Percentiles rank a stretch among this genome's conserved stretches.
These are phyloP conservation scores for Cupressus sempervirens DNA, from an alignment of 75 land plant genomes.

Conservation along the genomic window DNA sequence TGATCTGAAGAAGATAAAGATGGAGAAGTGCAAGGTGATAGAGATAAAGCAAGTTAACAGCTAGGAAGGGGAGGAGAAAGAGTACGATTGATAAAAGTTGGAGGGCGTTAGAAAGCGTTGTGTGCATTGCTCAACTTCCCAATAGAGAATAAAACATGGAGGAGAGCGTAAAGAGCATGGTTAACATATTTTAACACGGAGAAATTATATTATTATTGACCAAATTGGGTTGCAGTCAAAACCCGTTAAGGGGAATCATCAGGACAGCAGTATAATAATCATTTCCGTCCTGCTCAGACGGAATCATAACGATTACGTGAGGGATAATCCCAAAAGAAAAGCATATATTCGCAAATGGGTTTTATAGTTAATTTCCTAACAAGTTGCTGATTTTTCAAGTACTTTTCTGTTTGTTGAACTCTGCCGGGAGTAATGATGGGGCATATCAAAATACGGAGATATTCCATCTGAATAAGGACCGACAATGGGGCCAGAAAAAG, in stretches of 20 bases:
- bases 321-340: neutral
- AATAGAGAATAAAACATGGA: neutral
- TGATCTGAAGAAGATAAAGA: neutral
- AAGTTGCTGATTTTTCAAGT: neutral
- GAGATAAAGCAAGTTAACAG: neutral
- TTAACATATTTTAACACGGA: conserved; percentile 1
- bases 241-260: conserved; percentile 9
- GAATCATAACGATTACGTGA: conserved; percentile 8
- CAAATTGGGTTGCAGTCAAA: neutral
- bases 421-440: neutral
- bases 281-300: neutral
- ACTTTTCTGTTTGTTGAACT: conserved; percentile 3
- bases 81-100: neutral
- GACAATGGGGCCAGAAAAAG: conserved; percentile 6
- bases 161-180: conserved; percentile 11
- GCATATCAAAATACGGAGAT: conserved; percentile 14
- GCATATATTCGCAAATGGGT: neutral
- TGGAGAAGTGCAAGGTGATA: neutral
- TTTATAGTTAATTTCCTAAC: neutral
- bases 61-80: neutral
- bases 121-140: conserved; percentile 11
- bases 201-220: conserved; percentile 4
- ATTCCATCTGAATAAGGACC: conserved; percentile 9
- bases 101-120: conserved; percentile 1
- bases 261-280: neutral